Evolutionary conservation across 2,329 filamentous ascomycete species (phyloP).

Genomic region (Pezicula neosporulosa): DNA sequence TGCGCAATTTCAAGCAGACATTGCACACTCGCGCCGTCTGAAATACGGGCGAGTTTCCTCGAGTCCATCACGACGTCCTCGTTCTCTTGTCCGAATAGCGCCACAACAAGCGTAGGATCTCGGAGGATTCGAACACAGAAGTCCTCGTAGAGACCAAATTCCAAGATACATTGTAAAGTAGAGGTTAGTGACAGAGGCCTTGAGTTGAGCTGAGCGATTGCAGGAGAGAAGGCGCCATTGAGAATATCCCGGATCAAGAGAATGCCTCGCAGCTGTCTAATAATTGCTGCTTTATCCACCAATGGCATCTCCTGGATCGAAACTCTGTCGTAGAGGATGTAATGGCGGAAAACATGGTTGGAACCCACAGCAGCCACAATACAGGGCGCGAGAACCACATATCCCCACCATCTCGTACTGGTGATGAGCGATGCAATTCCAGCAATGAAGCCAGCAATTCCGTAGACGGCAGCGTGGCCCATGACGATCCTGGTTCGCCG

Average conservation of each 20-base stretch:
- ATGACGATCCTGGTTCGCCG: slow-evolving; percentile 37
- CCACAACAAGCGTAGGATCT: neutral
- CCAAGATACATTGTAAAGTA: slow-evolving; percentile 17
- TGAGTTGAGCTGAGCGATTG: slow-evolving; percentile 8
- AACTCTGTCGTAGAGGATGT: slow-evolving; percentile 42
- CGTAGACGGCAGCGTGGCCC: slow-evolving; percentile 41
- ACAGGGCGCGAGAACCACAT: slow-evolving; percentile 47
- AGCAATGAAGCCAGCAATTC: slow-evolving; percentile 41
- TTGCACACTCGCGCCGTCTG: neutral
- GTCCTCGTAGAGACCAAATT: slow-evolving; percentile 21
- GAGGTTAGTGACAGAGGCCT: slow-evolving; percentile 14
- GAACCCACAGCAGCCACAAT: slow-evolving; percentile 41
- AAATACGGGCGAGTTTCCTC: too few relatives aligned
- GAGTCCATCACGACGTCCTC: neutral
- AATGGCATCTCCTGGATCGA: slow-evolving; percentile 17
- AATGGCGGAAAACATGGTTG: slow-evolving; percentile 45
- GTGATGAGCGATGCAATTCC: slow-evolving; percentile 48
- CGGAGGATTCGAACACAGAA: slow-evolving; percentile 16
- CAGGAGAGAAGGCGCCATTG: neutral
- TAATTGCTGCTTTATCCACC: slow-evolving; percentile 13
- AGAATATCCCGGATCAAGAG: slow-evolving; percentile 5
- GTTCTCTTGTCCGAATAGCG: neutral
- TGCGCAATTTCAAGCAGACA: neutral
- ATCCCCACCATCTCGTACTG: slow-evolving; percentile 48
- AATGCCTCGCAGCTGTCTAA: slow-evolving; percentile 27